Base-by-base conservation (phyloP, 2,329 filamentous ascomycete species). In the Sphaerostilbella broomeana region DNA sequence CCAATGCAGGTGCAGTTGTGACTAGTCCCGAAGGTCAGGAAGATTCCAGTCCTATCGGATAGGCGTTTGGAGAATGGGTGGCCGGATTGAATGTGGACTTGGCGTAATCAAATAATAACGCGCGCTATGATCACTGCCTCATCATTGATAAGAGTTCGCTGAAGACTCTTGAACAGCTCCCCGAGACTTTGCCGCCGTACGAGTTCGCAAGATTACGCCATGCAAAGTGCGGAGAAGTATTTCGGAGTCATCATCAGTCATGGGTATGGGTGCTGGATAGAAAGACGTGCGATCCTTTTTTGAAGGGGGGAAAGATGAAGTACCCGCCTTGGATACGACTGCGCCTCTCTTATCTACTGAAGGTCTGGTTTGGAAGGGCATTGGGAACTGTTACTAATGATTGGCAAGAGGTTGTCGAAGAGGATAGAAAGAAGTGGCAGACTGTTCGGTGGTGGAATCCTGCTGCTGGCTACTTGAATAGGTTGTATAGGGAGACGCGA, bases 221-320 rank as follows among this genome's bases (percentile, higher is more conserved):
- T 26, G 16, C 15, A 3, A 25, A 38, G 13, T 12, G 8, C 16
- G 18, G n/a, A 10, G 10, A 22, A 25, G 13, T 30, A 21, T 16
- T 27, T 20, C 6, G 16, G 12, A 25, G 15, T 17, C 30, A 38
- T 26, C 13, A 29, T 17, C 25, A 18, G n/a, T 20, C 24, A 18
- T 38, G 35, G 24, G 24, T 38, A 16, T 38, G 35, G 35, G 35
- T 38, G 25, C 27, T 38, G 16, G 35, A 38, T 30, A 38, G 35
- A 26, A 25, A 26, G 20, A 18, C 25, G 13, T 20, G 27, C 25
- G 35, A 38, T 17, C 17, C 25, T 21, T 16, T 38, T 25, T 15
- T 11, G 13, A 13, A 25, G 13, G 35, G 35, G n/a, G 12, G 30
- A 15, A 21, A 38, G 25, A 18, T 38, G 8, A 22, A 28, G 9